These are phyloP conservation scores for Emergomyces pasteurianus DNA, from an alignment of 2,329 filamentous ascomycete genomes.

Conservation along the genomic window DNA sequence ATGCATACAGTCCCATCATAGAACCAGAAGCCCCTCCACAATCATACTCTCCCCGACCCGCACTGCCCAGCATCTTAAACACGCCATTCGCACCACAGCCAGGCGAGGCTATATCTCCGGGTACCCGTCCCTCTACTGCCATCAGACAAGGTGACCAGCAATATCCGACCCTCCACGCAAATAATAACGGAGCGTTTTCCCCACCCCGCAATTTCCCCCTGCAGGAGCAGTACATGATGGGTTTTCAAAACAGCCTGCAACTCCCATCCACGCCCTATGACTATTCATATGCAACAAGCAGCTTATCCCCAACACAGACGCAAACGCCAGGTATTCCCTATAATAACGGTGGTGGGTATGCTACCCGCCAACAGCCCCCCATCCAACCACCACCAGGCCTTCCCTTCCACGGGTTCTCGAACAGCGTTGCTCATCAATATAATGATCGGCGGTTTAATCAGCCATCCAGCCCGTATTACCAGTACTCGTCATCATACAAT, in stretches of 20 bases:
- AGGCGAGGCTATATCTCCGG: conserved; percentile 24
- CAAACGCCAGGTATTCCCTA: neutral
- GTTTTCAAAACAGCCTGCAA: conserved; percentile 18
- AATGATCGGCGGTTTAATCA: neutral
- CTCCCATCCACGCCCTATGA: neutral
- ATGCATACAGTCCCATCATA: conserved; percentile 3
- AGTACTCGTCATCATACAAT: neutral
- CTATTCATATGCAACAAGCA: conserved; percentile 1
- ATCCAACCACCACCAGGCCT: conserved; percentile 1
- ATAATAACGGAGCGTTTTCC: neutral
- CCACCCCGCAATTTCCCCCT: conserved; percentile 1
- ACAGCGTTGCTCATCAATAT: neutral
- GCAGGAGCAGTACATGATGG: conserved; percentile 13
- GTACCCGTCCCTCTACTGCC: conserved; percentile 19
- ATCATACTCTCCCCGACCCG: conserved; percentile 12
- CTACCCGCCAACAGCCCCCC: neutral
- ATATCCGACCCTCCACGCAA: neutral
- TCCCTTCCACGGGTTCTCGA: neutral
- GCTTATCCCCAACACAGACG: conserved; percentile 2
- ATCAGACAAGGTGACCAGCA: conserved; percentile 1
- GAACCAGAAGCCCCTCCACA: neutral
- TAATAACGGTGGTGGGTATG: neutral
- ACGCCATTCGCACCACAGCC: conserved; percentile 31
- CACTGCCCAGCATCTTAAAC: conserved; percentile 26
- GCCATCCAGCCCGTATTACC: neutral